A percentile compares a stretch with the other conserved stretches of the same genome.
Evolutionary conservation across 768 basidiomycete genomes (phyloP).

Genomic region (Mycena chlorophos): DNA sequence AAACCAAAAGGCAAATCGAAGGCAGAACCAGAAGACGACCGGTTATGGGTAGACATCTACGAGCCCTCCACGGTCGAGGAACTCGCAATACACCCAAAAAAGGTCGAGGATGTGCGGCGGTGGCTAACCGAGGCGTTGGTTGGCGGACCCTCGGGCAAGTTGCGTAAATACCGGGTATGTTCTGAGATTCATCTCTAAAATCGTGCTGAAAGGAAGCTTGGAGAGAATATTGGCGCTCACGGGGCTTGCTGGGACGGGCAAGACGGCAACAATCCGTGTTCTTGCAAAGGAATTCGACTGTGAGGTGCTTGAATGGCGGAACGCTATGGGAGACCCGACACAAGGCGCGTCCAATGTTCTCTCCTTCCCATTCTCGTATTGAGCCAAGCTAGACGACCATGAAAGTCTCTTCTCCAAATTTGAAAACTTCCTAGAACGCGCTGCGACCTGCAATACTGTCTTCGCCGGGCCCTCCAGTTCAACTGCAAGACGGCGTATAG

Average conservation of each 20-base stretch:
- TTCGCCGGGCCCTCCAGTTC: conserved; percentile 33
- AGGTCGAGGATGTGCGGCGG: conserved; percentile 73
- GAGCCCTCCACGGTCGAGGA: conserved; percentile 68
- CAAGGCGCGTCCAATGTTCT: conserved; percentile 23
- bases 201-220: background rate
- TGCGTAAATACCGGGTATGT: conserved; percentile 75
- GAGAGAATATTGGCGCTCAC: background rate
- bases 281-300: conserved; percentile 73
- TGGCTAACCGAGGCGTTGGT: conserved; percentile 77
- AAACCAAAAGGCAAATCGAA: conserved; percentile 24
- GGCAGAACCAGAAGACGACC: conserved; percentile 32
- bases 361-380: background rate
- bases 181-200: background rate
- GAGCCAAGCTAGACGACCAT: conserved; percentile 29
- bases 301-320: conserved; percentile 86
- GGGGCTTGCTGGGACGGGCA: conserved; percentile 86
- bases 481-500: conserved; percentile 48
- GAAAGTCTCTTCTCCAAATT: conserved; percentile 67
- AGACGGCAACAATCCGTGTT: conserved; percentile 82
- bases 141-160: conserved; percentile 60
- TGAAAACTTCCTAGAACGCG: conserved; percentile 71
- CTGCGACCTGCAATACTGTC: conserved; percentile 58
- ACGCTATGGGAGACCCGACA: conserved; percentile 55
- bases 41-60: conserved; percentile 65
- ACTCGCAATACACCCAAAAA: conserved; percentile 76